Evolutionary conservation across 192 early-diverging fungal species (phyloP).

Genomic region (Kappamyces sp.): DNA sequence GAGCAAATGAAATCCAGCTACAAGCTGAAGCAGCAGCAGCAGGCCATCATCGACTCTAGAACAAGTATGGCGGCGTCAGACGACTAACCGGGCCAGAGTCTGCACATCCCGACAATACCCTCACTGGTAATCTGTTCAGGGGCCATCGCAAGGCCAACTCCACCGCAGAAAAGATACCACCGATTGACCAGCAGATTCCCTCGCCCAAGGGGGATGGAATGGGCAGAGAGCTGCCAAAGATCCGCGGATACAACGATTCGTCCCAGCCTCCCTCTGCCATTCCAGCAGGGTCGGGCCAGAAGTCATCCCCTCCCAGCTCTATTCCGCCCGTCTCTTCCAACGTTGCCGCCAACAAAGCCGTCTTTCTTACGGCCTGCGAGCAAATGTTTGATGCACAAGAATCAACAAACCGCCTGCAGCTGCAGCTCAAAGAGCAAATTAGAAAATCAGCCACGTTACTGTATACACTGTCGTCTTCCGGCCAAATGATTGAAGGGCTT

Average conservation of each 20-base stretch:
- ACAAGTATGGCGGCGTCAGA: conserved; percentile 20
- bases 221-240: conserved; percentile 29
- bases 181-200: conserved; percentile 1
- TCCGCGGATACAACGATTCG: conserved; percentile 20
- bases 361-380: conserved; percentile 34
- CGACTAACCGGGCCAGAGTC: conserved; percentile 21
- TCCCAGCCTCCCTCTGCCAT: conserved; percentile 16
- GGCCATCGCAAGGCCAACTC: not conserved
- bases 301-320: conserved; percentile 7
- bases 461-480: conserved; percentile 66
- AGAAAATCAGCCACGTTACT: conserved; percentile 62
- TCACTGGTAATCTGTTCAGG: conserved; percentile 4
- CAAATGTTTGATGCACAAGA: conserved; percentile 53
- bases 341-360: not conserved
- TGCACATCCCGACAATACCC: conserved; percentile 16
- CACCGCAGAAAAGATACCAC: too few relatives aligned
- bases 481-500: conserved; percentile 71
- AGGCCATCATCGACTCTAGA: conserved; percentile 55
- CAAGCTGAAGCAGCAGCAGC: conserved; percentile 57
- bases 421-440: conserved; percentile 71
- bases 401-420: conserved; percentile 49
- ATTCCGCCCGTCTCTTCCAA: conserved; percentile 19
- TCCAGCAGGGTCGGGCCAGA: not conserved
- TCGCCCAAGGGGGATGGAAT: conserved; percentile 28
- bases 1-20: conserved; percentile 48